These are phyloP conservation scores for Alternaria longipes DNA, from an alignment of 2,329 filamentous ascomycete species.

Conservation along the genomic window DNA sequence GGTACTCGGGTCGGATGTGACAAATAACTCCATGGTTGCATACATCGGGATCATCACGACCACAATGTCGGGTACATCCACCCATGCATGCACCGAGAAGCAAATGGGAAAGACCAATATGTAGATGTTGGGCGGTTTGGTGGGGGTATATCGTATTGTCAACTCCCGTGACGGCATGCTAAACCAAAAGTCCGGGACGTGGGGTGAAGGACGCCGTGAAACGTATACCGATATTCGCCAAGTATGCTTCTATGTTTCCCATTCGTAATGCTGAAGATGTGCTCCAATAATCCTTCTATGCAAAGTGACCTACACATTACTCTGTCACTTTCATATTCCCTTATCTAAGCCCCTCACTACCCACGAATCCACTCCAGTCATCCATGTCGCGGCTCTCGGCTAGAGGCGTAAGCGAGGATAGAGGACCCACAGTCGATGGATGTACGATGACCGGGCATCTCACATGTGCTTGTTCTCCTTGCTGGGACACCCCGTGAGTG, in stretches of 20 bases:
- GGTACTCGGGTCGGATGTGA: not conserved
- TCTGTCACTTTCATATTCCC: accelerated
- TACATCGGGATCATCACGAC: not conserved
- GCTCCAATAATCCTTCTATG: not conserved
- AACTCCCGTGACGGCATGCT: not conserved
- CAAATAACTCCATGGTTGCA: not conserved
- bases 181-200: not conserved
- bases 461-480: not conserved
- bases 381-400: not conserved
- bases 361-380: not conserved
- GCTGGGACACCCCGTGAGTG: not conserved
- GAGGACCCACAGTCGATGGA: not conserved
- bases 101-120: not conserved
- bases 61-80: not conserved
- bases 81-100: not conserved
- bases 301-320: not conserved
- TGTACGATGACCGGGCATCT: not conserved
- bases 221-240: not conserved
- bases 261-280: not conserved
- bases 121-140: not conserved
- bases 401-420: not conserved
- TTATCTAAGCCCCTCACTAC: not conserved
- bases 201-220: not conserved
- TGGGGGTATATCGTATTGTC: not conserved
- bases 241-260: not conserved